phyloP scores from a whole-genome alignment of 805 yeast genomes.

The Wickerhamiella allomyrinae region DNA sequence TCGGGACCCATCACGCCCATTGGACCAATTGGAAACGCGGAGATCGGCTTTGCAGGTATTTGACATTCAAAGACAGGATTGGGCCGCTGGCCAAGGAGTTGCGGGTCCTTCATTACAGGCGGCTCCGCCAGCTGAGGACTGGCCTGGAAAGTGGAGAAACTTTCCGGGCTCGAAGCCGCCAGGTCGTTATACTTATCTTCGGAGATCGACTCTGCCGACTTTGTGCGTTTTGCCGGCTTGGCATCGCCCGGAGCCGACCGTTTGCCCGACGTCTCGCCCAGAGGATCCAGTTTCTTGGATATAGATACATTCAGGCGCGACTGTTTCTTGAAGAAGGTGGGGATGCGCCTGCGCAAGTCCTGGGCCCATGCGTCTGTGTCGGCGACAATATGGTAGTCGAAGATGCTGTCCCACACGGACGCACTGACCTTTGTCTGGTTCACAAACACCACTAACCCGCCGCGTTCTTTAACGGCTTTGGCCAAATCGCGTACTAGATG shows the following conservation, averaged over 20 bases:
- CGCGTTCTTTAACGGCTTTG: slow-evolving; percentile 51
- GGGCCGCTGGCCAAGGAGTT: background rate
- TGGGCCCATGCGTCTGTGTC: slow-evolving; percentile 78
- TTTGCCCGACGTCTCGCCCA: background rate
- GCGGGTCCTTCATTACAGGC: background rate
- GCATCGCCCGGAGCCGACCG: background rate
- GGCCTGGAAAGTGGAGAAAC: background rate
- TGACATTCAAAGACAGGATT: background rate
- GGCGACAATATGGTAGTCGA: slow-evolving; percentile 65
- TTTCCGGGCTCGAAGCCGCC: background rate
- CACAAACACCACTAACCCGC: slow-evolving; percentile 64
- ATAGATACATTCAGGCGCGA: slow-evolving; percentile 9
- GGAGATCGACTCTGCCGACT: background rate
- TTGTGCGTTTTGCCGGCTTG: background rate
- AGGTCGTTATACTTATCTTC: background rate
- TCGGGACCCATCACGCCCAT: too few species aligned
- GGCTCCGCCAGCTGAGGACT: background rate
- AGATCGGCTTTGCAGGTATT: background rate
- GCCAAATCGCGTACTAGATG: slow-evolving; percentile 58
- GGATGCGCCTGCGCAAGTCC: slow-evolving; percentile 37
- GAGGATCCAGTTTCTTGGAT: background rate
- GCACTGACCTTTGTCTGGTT: slow-evolving; percentile 49
- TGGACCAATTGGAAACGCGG: background rate
- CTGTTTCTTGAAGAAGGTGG: slow-evolving; percentile 49
- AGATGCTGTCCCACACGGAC: slow-evolving; percentile 50